phyloP scores from a whole-genome alignment of 1,139 yeast species.

The Diutina pseudorugosa region DNA sequence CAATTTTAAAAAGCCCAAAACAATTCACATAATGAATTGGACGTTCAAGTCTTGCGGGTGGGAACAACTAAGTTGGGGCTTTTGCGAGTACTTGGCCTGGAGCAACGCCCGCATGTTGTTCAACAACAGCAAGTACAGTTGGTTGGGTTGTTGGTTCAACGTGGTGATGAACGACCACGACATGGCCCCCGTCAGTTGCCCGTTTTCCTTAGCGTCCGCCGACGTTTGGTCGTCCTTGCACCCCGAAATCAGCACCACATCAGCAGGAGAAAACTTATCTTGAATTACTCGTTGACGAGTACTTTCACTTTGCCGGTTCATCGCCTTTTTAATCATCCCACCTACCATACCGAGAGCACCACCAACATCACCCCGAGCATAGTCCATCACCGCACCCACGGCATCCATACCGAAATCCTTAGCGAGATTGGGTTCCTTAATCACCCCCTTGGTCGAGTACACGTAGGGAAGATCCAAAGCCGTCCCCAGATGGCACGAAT shows the following conservation, averaged over 20 bases:
- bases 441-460: slow-evolving; percentile 81
- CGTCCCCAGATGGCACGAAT: slow-evolving; percentile 91
- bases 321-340: slow-evolving; percentile 37
- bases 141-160: slow-evolving; percentile 53
- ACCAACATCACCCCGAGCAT: slow-evolving; percentile 56
- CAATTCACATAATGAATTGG: slow-evolving; percentile 35
- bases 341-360: slow-evolving; percentile 34
- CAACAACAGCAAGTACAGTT: slow-evolving; percentile 64
- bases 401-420: slow-evolving; percentile 80
- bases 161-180: slow-evolving; percentile 79
- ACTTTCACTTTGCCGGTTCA: slow-evolving; percentile 17
- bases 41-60: slow-evolving; percentile 78
- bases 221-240: slow-evolving; percentile 77
- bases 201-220: slow-evolving; percentile 76
- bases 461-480: slow-evolving; percentile 81
- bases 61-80: slow-evolving; percentile 77
- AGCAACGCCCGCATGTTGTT: slow-evolving; percentile 70
- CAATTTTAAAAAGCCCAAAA: too few relatives aligned
- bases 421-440: slow-evolving; percentile 80
- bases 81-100: slow-evolving; percentile 64
- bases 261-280: slow-evolving; percentile 76
- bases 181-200: slow-evolving; percentile 87
- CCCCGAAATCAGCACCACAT: slow-evolving; percentile 77
- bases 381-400: slow-evolving; percentile 55
- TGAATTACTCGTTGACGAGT: slow-evolving; percentile 20